Base-by-base conservation (phyloP, 306 rosid species). In the Rubus parviflorus region DNA sequence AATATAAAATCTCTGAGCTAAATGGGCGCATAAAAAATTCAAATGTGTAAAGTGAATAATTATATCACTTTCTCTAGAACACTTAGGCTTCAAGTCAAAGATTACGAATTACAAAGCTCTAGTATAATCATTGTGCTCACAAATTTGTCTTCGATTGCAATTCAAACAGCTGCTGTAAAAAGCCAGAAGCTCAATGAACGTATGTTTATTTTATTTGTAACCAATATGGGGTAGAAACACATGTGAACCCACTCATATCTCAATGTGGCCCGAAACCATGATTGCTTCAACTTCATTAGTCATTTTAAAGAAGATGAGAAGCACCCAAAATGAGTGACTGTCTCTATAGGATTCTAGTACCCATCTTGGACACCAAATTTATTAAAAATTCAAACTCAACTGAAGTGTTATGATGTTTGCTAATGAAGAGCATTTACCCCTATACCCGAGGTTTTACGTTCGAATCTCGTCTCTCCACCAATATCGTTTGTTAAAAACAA, bases 11-110 rank as follows among this genome's bases (percentile, higher is more conserved):
- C 14, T 42, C 43, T 53, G 14, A 66, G 16, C 22, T 14, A 52
- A 64, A 38, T 8, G 48, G 23, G 70, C 46, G 41, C 71, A 45
- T 54, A 66, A 57, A 45, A 45, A 14, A 67, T 25, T 16, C 19
- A 35, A 65, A 45, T 10, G 10, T 17, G 41, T 51, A 25, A 42
- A 22, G 60, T 17, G 54, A 67, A 69, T 74, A 51, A 42, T 19
- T 53, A 64, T 69, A 75, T 3, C n/a, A 19, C 81, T 75, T 30
- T 73, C 61, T 75, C 83, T 4, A 64, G 12, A 64, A 38, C 23
- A 64, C 69, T 83, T 75, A n/a, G 74, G 79, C 81, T 54, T 79
- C 53, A 83, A 83, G 83, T 80, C 81, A 83, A 79, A 83, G 68
- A 79, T 71, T 79, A 47, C 76, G 77, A 72, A 65, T 38, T 70